Conservation (phyloP, 768 basidiomycete species). For the Boletus edulis region DNA sequence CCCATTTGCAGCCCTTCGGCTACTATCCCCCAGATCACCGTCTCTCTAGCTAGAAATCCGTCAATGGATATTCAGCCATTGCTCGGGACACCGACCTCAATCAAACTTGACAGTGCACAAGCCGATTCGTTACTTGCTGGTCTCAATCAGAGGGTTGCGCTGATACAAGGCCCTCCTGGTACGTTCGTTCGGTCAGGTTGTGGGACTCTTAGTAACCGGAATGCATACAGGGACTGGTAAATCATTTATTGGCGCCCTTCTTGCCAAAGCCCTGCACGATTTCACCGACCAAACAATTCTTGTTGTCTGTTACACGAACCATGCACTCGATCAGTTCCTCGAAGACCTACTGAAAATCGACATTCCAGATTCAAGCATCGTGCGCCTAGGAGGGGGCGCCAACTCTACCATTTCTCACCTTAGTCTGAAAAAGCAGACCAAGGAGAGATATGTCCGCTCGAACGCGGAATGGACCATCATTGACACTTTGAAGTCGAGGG, state of each 20-base stretch:
- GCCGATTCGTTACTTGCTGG: constrained; percentile 44
- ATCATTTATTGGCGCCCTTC: constrained; percentile 64
- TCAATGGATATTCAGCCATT: constrained; percentile 39
- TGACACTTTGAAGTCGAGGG: constrained; percentile 34
- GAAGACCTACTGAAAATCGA: constrained; percentile 60
- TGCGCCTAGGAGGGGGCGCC: constrained; percentile 56
- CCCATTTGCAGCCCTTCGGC: constrained; percentile 9
- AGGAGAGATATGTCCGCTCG: constrained; percentile 19
- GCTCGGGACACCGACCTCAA: constrained; percentile 36
- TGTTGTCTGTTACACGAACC: constrained; percentile 71
- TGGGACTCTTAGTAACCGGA: background rate
- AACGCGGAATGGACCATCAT: constrained; percentile 42
- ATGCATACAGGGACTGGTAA: constrained; percentile 59
- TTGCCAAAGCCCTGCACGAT: constrained; percentile 58
- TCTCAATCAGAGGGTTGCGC: constrained; percentile 52
- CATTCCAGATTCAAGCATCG: constrained; percentile 47
- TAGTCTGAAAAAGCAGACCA: constrained; percentile 40
- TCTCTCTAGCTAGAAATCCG: constrained; percentile 31
- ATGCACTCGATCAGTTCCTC: constrained; percentile 69
- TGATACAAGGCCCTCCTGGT: constrained; percentile 77
- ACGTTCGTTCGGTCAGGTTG: constrained; percentile 12
- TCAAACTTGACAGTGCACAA: constrained; percentile 54
- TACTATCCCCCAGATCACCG: constrained; percentile 24
- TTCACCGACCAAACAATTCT: constrained; percentile 47
- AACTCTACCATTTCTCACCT: constrained; percentile 46